Conservation (phyloP, 2,329 filamentous ascomycete genomes). For the Lecanosticta acicola region DNA sequence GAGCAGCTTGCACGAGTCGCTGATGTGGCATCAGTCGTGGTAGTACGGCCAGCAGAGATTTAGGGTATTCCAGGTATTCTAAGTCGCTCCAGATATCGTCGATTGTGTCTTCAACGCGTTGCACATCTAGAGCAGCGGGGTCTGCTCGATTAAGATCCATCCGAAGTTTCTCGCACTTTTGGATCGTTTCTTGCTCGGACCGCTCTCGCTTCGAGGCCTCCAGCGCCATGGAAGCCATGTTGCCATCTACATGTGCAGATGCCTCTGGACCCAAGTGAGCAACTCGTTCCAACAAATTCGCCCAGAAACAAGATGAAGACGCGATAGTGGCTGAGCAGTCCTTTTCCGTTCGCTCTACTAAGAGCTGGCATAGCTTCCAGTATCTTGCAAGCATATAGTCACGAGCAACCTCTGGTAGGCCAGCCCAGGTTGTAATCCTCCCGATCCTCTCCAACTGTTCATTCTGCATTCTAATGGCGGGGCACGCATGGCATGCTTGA, state of each 20-base stretch:
- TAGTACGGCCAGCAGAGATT: slow-evolving; percentile 35
- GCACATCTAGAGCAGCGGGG: background rate
- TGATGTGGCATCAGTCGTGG: slow-evolving; percentile 37
- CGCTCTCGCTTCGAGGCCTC: slow-evolving; percentile 24
- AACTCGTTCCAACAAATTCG: slow-evolving; percentile 5
- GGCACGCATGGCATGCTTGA: slow-evolving; percentile 26
- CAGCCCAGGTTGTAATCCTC: slow-evolving; percentile 29
- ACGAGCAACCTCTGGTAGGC: slow-evolving; percentile 40
- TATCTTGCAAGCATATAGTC: slow-evolving; percentile 34
- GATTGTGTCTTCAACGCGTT: slow-evolving; percentile 11
- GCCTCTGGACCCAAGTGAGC: slow-evolving; percentile 1
- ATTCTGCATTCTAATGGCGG: slow-evolving; percentile 16
- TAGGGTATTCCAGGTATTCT: slow-evolving; percentile 44
- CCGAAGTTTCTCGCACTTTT: slow-evolving; percentile 19
- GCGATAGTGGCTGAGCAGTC: background rate
- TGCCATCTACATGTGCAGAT: slow-evolving; percentile 17
- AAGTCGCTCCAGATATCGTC: slow-evolving; percentile 44
- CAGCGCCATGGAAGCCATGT: slow-evolving; percentile 15
- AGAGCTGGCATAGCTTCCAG: slow-evolving; percentile 23
- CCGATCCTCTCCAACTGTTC: slow-evolving; percentile 25
- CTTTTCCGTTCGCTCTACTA: background rate
- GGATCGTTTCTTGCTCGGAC: slow-evolving; percentile 20
- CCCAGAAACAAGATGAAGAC: slow-evolving; percentile 6
- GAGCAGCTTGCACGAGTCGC: slow-evolving; percentile 22
- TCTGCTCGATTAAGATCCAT: background rate